Evolutionary conservation across 2,329 filamentous ascomycete species (phyloP), one percentile per base, ranked within the genome.

Genomic region (Ophiocordyceps camponoti-rufipedis): DNA sequence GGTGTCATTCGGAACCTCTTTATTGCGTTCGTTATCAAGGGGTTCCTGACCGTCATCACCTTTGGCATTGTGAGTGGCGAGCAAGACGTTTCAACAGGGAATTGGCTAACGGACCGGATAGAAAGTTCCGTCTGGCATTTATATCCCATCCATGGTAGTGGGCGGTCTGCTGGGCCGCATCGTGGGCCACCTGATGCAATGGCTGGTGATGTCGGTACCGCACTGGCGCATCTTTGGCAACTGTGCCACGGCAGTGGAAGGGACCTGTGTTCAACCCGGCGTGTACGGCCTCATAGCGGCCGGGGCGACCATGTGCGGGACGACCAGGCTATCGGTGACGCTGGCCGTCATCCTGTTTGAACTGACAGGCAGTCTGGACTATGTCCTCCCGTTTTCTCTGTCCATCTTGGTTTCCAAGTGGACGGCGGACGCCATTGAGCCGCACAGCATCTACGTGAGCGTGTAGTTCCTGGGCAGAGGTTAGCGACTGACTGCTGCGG

Each of bases 141-240:
- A 98, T 55, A 88, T 98, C 2, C 91, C 91, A 3, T 95, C 89
- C 54, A 98, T 98, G 91, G 91, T 96, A 28, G 86, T 96, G 16
- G 91, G 91, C 51, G 91, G 91, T 56, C 68, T 98, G 16, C 80
- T 94, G 67, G 89, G 89, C 29, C 80, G 89, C 8, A 79, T 91
- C 41, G 75, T 94, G 12, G 91, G 91, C 1, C 91, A 96, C 59
- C 61, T 80, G 7, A 78, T 88, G 0, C 89, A 96, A 58, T 87
- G 83, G 63, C 62, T 85, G 45, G 86, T 89, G 6, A 69, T 93
- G 47, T 73, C 72, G 29, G 83, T 80, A 55, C 83, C 86, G 0
- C 64, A 78, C 46, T 82, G 80, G 56, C 67, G 75, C 13, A 63
- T 95, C 7, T 95, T 89, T 66, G 75, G 78, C 18, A 70, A 72